A percentile compares a stretch with the other conserved stretches of the same genome.
These are phyloP conservation scores for Lycium barbarum DNA, from an alignment of 257 asterid genomes.

Conservation along the genomic window DNA sequence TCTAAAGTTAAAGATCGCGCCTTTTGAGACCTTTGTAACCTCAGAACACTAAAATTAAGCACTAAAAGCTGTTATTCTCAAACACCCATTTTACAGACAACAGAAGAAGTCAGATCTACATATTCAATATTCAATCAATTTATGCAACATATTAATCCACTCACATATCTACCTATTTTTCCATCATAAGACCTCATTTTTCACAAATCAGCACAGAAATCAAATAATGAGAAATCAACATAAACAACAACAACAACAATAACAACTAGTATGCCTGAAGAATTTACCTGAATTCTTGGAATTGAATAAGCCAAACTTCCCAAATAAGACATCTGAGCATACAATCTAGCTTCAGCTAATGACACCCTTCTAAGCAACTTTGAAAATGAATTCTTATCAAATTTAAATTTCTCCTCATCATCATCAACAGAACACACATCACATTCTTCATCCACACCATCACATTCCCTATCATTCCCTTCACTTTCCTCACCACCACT, in stretches of 20 bases:
- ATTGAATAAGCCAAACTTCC: constrained; percentile 89
- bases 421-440: constrained; percentile 58
- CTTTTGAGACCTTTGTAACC: not conserved
- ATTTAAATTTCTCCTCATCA: constrained; percentile 56
- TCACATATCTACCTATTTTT: not conserved
- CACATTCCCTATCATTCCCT: constrained; percentile 23
- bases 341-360: constrained; percentile 77
- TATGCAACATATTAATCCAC: not conserved
- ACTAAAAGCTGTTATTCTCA: not conserved
- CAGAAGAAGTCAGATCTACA: not conserved
- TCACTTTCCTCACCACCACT: constrained; percentile 12
- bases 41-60: not conserved
- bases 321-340: constrained; percentile 79
- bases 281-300: constrained; percentile 78
- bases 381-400: constrained; percentile 73
- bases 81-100: not conserved
- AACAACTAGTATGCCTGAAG: constrained; percentile 17
- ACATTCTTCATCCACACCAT: constrained; percentile 50
- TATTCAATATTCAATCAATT: not conserved
- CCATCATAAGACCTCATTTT: not conserved
- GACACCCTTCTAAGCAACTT: constrained; percentile 81
- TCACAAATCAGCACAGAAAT: not conserved
- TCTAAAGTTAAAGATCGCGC: not conserved
- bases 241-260: not conserved
- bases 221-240: not conserved